A percentile compares a stretch with the other conserved stretches of the same genome.
phyloP scores from a whole-genome alignment of 73 alveolate genomes.

The Paramecium octaurelia region DNA sequence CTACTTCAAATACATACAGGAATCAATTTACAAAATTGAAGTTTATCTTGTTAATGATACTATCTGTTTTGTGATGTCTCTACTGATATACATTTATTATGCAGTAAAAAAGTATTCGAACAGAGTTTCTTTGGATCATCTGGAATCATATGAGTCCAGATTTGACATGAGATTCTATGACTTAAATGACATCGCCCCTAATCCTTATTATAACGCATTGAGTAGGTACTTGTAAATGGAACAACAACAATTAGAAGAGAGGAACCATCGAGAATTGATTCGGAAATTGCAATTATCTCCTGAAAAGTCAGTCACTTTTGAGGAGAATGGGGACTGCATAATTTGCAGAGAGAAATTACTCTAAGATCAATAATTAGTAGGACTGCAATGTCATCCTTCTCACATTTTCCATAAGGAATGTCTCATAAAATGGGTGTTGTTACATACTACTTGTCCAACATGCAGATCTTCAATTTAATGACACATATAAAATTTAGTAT shows the following conservation, averaged over 20 bases:
- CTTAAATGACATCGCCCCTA: not conserved
- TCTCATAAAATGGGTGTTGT: not conserved
- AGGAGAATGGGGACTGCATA: not conserved
- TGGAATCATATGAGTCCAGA: not conserved
- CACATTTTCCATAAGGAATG: slow-evolving; percentile 33
- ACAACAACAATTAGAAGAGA: not conserved
- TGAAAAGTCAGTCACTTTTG: not conserved
- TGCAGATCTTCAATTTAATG: not conserved
- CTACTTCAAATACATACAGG: not conserved
- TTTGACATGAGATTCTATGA: not conserved
- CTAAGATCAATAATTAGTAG: not conserved
- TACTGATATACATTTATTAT: not conserved
- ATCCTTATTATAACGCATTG: not conserved
- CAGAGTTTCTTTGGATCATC: not conserved
- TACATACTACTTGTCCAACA: slow-evolving; percentile 5
- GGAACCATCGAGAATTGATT: not conserved
- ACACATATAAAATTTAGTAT: not conserved
- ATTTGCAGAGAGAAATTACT: not conserved
- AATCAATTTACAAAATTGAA: not conserved
- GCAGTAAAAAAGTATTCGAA: not conserved
- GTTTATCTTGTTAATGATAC: not conserved
- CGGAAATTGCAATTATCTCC: not conserved
- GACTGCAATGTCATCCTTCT: slow-evolving; percentile 7
- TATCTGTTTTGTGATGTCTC: not conserved
- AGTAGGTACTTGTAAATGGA: not conserved